These are phyloP conservation scores for Taphrina confusa DNA, from an alignment of 1,139 yeast genomes.

Conservation along the genomic window DNA sequence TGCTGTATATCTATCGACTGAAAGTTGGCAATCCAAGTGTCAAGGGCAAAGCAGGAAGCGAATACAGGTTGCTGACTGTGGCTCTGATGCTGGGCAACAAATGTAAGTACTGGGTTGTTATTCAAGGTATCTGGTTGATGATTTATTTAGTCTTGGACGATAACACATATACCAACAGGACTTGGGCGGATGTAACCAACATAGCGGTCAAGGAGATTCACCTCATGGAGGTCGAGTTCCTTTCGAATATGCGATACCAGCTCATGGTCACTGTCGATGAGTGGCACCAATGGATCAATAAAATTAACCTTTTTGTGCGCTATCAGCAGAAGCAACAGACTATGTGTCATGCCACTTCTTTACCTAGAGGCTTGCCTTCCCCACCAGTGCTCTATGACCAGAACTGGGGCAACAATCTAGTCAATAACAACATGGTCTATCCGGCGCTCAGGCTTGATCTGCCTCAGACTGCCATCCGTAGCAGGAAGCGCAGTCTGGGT, in stretches of 20 bases:
- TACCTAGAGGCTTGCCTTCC: constrained; percentile 7
- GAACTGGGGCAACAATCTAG: background rate
- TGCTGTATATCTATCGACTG: constrained; percentile 47
- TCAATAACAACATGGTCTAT: background rate
- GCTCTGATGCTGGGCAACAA: constrained; percentile 82
- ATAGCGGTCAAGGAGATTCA: constrained; percentile 61
- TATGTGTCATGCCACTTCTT: background rate
- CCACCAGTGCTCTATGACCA: constrained; percentile 15
- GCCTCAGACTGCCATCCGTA: background rate
- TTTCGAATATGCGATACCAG: constrained; percentile 45
- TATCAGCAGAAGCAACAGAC: constrained; percentile 30
- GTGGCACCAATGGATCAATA: constrained; percentile 30
- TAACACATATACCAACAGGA: constrained; percentile 84
- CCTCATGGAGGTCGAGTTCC: constrained; percentile 58
- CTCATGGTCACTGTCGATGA: constrained; percentile 39
- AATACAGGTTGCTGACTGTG: constrained; percentile 64
- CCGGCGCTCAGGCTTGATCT: background rate
- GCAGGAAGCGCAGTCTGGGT: constrained; percentile 28
- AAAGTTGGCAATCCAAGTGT: constrained; percentile 43
- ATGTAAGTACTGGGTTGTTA: constrained; percentile 43
- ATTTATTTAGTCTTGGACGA: constrained; percentile 61
- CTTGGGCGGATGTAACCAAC: constrained; percentile 92
- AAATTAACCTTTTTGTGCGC: constrained; percentile 26
- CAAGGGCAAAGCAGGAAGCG: constrained; percentile 47
- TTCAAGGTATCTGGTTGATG: background rate